Evolutionary conservation across 2,329 filamentous ascomycete genomes (phyloP).

Genomic region (Elsinoe fawcettii): DNA sequence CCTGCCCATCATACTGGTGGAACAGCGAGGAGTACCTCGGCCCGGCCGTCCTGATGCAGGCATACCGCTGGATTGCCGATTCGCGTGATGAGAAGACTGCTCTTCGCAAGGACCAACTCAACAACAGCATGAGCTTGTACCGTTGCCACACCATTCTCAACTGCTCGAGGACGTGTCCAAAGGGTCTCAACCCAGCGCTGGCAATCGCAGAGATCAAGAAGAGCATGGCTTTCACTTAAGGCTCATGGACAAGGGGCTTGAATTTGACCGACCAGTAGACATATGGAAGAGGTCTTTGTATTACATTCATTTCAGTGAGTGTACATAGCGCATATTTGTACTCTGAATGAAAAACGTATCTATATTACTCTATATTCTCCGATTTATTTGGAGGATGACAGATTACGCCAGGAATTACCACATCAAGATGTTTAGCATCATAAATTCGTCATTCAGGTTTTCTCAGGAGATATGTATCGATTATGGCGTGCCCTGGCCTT

Average conservation of each 20-base stretch:
- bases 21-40: slow-evolving; percentile 98
- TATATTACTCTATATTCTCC: no score
- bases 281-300: not conserved
- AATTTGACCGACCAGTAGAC: not conserved
- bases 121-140: slow-evolving; percentile 99
- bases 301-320: slow-evolving; percentile 12
- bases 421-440: no score
- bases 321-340: slow-evolving; percentile 12
- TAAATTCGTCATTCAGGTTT: no score
- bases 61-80: slow-evolving; percentile 94
- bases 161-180: slow-evolving; percentile 95
- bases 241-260: not conserved
- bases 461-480: no score
- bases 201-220: slow-evolving; percentile 99
- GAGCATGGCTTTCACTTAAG: slow-evolving; percentile 60
- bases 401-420: no score
- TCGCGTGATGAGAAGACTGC: slow-evolving; percentile 84
- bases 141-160: slow-evolving; percentile 99
- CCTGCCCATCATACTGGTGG: slow-evolving; percentile 99
- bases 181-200: slow-evolving; percentile 91
- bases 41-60: slow-evolving; percentile 91
- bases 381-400: no score
- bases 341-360: slow-evolving; percentile 1
- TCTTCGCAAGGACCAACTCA: slow-evolving; percentile 81
- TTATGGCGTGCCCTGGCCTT: no score